These are phyloP conservation scores for Themeda triandra DNA, from an alignment of 176 grass and related monocot genomes.

Conservation along the genomic window DNA sequence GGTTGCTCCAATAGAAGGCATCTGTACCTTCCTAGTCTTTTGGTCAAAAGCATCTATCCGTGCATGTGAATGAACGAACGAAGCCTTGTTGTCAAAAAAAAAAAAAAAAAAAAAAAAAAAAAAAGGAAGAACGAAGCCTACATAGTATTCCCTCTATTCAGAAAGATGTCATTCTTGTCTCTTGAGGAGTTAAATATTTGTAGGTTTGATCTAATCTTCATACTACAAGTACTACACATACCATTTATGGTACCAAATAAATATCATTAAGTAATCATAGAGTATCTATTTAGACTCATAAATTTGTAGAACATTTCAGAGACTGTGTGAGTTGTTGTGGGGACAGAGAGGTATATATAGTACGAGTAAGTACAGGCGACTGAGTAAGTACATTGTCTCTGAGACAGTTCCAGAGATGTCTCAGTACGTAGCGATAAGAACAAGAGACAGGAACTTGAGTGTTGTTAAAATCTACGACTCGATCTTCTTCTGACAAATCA, in stretches of 20 bases:
- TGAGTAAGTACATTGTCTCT: not conserved
- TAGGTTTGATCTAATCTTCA: not conserved
- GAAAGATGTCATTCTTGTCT: not conserved
- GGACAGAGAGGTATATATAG: not conserved
- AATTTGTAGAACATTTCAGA: not conserved
- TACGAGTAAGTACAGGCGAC: not conserved
- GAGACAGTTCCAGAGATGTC: not conserved
- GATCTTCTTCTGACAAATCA: not conserved
- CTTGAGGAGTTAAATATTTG: not conserved
- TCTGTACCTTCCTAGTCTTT: not conserved
- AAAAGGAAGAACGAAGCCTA: too few species aligned
- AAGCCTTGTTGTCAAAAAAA: too few species aligned
- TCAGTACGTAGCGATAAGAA: not conserved
- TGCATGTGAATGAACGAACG: not conserved
- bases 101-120: too few species aligned
- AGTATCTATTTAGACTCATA: not conserved
- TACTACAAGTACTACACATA: not conserved
- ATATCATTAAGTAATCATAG: not conserved
- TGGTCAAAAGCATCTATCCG: constrained; percentile 8
- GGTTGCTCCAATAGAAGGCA: constrained; percentile 4
- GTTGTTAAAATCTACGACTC: not conserved
- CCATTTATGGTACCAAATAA: not conserved
- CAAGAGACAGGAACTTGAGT: constrained; percentile 1
- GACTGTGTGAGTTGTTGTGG: not conserved
- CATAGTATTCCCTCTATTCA: not conserved